Evolutionary conservation across 768 basidiomycete genomes (phyloP).

Genomic region (Xerocomus spinulosus): DNA sequence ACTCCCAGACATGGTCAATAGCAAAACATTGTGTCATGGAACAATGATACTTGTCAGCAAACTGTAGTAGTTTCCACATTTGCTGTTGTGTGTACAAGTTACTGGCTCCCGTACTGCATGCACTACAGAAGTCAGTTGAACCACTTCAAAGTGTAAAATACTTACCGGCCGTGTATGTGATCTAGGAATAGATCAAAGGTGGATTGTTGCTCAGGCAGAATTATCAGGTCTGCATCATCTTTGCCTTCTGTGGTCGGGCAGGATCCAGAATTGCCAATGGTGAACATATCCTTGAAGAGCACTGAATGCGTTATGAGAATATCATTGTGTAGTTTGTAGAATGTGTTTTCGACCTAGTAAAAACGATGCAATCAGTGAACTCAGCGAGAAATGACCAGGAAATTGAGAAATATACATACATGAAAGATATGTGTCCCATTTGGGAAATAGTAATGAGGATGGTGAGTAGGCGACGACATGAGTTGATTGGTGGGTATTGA

Average conservation of each 20-base stretch:
- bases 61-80: background rate
- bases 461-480: too few relatives aligned
- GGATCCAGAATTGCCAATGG: too few relatives aligned
- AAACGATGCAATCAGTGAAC: too few relatives aligned
- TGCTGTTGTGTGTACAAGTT: background rate
- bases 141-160: background rate
- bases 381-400: background rate
- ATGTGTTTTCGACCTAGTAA: background rate
- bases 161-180: background rate
- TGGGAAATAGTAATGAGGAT: background rate
- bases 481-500: too few relatives aligned
- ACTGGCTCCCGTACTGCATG: background rate
- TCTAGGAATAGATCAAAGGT: background rate
- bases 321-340: background rate
- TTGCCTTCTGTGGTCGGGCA: background rate
- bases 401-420: background rate
- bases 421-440: background rate
- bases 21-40: background rate
- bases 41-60: background rate
- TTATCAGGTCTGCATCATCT: background rate
- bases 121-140: background rate
- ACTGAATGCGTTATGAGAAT: background rate
- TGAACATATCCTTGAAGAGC: background rate
- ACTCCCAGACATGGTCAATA: background rate
- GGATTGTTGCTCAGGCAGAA: background rate